Base-by-base conservation (phyloP, 1,284 basidiomycete species). In the Entoloma clypeatum region DNA sequence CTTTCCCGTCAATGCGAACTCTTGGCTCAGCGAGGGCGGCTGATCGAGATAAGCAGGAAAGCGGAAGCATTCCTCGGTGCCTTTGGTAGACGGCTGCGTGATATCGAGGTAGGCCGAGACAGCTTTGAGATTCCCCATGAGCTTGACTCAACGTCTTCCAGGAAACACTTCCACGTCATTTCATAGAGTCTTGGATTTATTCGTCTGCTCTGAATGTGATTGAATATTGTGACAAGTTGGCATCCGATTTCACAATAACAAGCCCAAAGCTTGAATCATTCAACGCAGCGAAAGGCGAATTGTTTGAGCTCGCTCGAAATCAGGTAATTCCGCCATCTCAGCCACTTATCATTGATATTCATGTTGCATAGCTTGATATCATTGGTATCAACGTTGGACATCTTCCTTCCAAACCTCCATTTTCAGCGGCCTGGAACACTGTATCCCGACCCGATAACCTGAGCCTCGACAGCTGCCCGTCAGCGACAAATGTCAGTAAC, bases 101-200 rank as follows among this genome's bases (percentile, higher is more conserved):
- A 85, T 49, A 74, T 83, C 22, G 77, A 87, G 72, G 92, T 92
- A 51, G 49, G 79, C 48, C 32, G 18, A 17, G 13, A 16, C 7
- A 5, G 11, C 16, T 3, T 29, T 39, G n/a, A n/a, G n/a, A 21
- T 35, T 13, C 30, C 8, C 14, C 31, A 39, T 17, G 24, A 21
- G 36, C 34, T 28, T 29, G 39, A 34, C 18, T 31, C 30, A 25
- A 11, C 44, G 32, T 34, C 45, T 13, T 41, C 7, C 48, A 93
- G 86, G 65, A 65, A 25, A 73, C 74, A 4, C 70, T 97, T n/a
- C 82, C 89, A 1, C 67, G 69, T 14, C 78, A 81, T 55, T 96
- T 96, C 56, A 72, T 97, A 27, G 91, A 97, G 60, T 86, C 88
- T 0, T 99, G 96, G 95, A 87, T 80, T 16, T 98, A 92, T 62